phyloP scores from a whole-genome alignment of 352 stramenopile species.

The Phytophthora fragariae region DNA sequence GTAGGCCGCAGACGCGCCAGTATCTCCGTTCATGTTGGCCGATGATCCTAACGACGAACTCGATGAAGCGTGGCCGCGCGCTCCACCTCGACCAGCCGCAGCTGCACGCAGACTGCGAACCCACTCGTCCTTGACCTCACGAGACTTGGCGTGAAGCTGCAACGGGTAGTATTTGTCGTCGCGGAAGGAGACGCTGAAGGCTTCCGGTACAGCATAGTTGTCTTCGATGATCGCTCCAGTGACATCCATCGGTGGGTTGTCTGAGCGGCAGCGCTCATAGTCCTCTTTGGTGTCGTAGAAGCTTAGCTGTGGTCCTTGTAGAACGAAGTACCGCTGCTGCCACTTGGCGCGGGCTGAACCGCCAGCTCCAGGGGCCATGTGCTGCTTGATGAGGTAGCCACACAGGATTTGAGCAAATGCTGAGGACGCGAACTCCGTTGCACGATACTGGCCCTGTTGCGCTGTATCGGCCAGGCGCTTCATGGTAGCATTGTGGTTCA shows the following conservation, averaged over 20 bases:
- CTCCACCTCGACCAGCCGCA: slow-evolving; percentile 35
- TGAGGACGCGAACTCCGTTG: slow-evolving; percentile 83
- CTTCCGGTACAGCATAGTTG: slow-evolving; percentile 78
- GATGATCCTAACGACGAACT: slow-evolving; percentile 38
- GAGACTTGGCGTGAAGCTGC: slow-evolving; percentile 84
- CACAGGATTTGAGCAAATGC: slow-evolving; percentile 75
- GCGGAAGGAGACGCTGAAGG: slow-evolving; percentile 82
- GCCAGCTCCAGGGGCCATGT: slow-evolving; percentile 56
- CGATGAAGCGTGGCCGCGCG: slow-evolving; percentile 31
- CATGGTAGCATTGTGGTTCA: slow-evolving; percentile 90
- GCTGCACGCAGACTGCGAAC: slow-evolving; percentile 77
- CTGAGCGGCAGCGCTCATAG: slow-evolving; percentile 81
- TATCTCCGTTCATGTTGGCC: slow-evolving; percentile 22
- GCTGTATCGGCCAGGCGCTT: slow-evolving; percentile 86
- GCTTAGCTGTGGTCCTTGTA: slow-evolving; percentile 78
- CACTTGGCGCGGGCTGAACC: slow-evolving; percentile 66
- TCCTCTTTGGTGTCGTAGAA: slow-evolving; percentile 91
- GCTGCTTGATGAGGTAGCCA: slow-evolving; percentile 89
- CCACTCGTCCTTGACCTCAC: slow-evolving; percentile 83
- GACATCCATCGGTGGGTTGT: slow-evolving; percentile 86
- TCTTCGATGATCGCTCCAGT: slow-evolving; percentile 80
- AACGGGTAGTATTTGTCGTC: slow-evolving; percentile 86
- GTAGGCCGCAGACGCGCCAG: slow-evolving; percentile 19
- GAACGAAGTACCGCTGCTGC: slow-evolving; percentile 90
- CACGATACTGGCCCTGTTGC: slow-evolving; percentile 86